Percentiles rank a stretch among this genome's conserved stretches.
These are phyloP conservation scores for Trichoderma cornu-damae DNA, from an alignment of 2,329 filamentous ascomycete species.

Conservation along the genomic window DNA sequence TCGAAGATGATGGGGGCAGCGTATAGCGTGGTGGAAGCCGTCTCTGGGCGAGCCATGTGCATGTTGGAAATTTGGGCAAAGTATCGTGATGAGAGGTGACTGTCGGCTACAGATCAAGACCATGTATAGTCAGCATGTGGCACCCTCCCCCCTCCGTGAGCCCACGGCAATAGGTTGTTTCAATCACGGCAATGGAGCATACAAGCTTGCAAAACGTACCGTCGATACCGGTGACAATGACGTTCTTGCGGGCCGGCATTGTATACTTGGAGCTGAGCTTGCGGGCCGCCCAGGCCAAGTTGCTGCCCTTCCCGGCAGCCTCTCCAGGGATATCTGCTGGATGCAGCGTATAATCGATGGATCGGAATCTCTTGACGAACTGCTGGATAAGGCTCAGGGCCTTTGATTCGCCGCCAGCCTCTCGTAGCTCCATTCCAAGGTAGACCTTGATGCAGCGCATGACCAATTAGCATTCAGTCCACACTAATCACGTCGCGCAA, in stretches of 20 bases:
- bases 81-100: conserved; percentile 63
- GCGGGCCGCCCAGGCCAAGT: conserved; percentile 64
- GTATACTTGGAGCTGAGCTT: conserved; percentile 59
- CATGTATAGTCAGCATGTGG: conserved; percentile 15
- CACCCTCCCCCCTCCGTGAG: neutral
- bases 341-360: conserved; percentile 63
- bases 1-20: conserved; percentile 69
- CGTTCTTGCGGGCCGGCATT: conserved; percentile 49
- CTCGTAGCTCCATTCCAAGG: conserved; percentile 67
- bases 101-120: conserved; percentile 51
- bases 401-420: conserved; percentile 56
- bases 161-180: no score
- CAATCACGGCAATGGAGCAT: no score
- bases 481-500: neutral
- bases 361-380: conserved; percentile 60
- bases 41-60: conserved; percentile 56
- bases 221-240: conserved; percentile 67
- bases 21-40: conserved; percentile 59
- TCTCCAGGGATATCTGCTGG: conserved; percentile 61
- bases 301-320: conserved; percentile 69
- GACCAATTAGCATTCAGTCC: neutral
- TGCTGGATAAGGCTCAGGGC: conserved; percentile 56
- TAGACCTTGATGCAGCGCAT: conserved; percentile 49
- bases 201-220: conserved; percentile 44
- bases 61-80: conserved; percentile 60